These are phyloP conservation scores for Serendipita sp. DNA, from an alignment of 768 basidiomycete genomes.

Conservation along the genomic window DNA sequence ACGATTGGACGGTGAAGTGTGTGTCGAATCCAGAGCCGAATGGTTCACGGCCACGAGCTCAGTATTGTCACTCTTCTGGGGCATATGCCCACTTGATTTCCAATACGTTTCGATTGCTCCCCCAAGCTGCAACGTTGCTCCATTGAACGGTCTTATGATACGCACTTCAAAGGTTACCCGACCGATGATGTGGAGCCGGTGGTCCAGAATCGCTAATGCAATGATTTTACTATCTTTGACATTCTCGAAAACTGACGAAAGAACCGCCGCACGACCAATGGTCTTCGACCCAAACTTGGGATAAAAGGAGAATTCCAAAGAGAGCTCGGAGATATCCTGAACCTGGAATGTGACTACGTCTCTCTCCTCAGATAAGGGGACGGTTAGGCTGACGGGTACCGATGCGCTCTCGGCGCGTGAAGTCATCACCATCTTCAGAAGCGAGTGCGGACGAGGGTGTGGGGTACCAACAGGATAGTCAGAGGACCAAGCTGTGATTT, in stretches of 20 bases:
- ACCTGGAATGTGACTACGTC: constrained; percentile 80
- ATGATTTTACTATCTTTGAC: constrained; percentile 29
- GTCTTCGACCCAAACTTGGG: constrained; percentile 96
- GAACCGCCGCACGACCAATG: constrained; percentile 79
- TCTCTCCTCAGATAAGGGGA: constrained; percentile 56
- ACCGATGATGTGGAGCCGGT: constrained; percentile 83
- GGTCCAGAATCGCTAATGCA: constrained; percentile 66
- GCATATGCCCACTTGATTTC: constrained; percentile 50
- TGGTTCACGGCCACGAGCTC: constrained; percentile 25
- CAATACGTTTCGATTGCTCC: constrained; percentile 96
- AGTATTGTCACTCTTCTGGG: constrained; percentile 22
- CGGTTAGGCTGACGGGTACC: constrained; percentile 77
- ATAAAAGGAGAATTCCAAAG: constrained; percentile 85
- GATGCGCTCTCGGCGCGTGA: constrained; percentile 68
- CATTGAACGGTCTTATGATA: constrained; percentile 76
- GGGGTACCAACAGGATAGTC: neutral
- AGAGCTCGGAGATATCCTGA: constrained; percentile 49
- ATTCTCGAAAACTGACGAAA: constrained; percentile 53
- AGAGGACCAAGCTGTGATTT: neutral
- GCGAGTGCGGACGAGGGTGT: constrained; percentile 34
- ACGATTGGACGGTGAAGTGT: constrained; percentile 56
- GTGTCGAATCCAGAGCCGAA: constrained; percentile 33
- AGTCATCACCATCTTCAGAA: constrained; percentile 86
- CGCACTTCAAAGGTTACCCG: constrained; percentile 82
- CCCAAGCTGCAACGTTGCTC: constrained; percentile 84